Base-by-base conservation (phyloP, 495 filamentous ascomycete species). In the Penicillium bovifimosum region DNA sequence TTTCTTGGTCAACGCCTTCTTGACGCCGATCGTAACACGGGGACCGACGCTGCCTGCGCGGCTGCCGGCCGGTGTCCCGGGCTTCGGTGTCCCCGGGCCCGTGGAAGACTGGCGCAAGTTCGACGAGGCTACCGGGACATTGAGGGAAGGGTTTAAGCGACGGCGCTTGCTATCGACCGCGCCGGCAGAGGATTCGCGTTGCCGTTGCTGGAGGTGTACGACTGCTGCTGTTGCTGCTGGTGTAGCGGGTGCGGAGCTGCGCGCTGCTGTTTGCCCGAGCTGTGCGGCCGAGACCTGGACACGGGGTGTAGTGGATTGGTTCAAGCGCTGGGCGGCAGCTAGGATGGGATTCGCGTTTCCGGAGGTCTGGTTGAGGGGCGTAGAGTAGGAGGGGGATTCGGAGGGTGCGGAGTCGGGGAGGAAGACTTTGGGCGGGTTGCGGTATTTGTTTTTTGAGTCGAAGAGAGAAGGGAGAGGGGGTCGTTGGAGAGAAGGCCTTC, bases 51-150 rank as follows among this genome's bases (percentile, higher is more conserved):
- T 90, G 26, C 88, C 87, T 2, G 84, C 86, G 27, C 88, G 78
- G 41, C 76, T 80, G 9, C 72, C 61, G 9, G 72, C 73, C 6
- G 86, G 85, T 11, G 87, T 86, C 0, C 80, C 81, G 2, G 80
- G 78, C 68, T 93, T 93, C n/a, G 91, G 90, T 3, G 90, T 96
- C 7, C 87, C 86, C 0, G 88, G 91, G 3, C 90, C 88, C 5
- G 91, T 68, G 2, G 90, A 95, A 0, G 87, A 82, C 65, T 95
- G 90, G 0, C 91, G 83, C 4, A 95, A 78, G 28, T 80, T 82
- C 41, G 88, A 91, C 0, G 88, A 85, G 3, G 85, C 79, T 0
- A 77, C 66, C 0, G 89, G 87, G 2, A 91, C 80, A 17, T 85
- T 81, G 7, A 90, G 64, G 13, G 80, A 78, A 20, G 76, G 70